phyloP scores from a whole-genome alignment of 2,329 filamentous ascomycete species.

The Leptographium radiaticola region DNA sequence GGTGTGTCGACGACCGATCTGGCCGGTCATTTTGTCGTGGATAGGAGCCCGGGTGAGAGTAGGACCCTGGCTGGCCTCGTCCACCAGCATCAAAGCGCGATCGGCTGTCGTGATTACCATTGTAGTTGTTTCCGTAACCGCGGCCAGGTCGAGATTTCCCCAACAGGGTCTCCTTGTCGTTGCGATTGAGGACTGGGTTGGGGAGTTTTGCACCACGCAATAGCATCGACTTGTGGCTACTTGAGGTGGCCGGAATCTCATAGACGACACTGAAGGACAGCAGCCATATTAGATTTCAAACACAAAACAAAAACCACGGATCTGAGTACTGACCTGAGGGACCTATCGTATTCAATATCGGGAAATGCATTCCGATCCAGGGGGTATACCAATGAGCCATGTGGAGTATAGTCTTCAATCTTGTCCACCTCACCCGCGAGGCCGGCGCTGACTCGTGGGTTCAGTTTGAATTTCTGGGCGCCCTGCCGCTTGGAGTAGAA shows the following conservation, averaged over 20 bases:
- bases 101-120: neutral
- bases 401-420: slow-evolving; percentile 71
- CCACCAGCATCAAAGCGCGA: slow-evolving; percentile 1
- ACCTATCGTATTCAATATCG: slow-evolving; percentile 71
- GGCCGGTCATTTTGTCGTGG: slow-evolving; percentile 9
- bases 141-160: slow-evolving; percentile 54
- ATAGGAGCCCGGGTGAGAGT: slow-evolving; percentile 22
- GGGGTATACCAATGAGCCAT: slow-evolving; percentile 67
- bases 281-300: neutral
- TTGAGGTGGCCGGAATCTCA: slow-evolving; percentile 58
- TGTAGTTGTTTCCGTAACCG: slow-evolving; percentile 40
- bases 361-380: slow-evolving; percentile 60
- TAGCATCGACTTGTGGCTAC: slow-evolving; percentile 87
- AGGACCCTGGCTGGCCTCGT: slow-evolving; percentile 35
- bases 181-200: slow-evolving; percentile 55
- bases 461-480: slow-evolving; percentile 52
- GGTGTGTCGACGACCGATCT: slow-evolving; percentile 6
- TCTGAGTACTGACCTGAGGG: slow-evolving; percentile 51
- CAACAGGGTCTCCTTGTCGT: slow-evolving; percentile 62
- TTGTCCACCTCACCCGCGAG: slow-evolving; percentile 72
- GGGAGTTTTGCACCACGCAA: slow-evolving; percentile 70
- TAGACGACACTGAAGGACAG: slow-evolving; percentile 59
- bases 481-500: slow-evolving; percentile 89
- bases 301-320: neutral
- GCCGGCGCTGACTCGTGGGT: slow-evolving; percentile 62